Evolutionary conservation across 345 rosid species (phyloP), one percentile per base, ranked within the genome.

Genomic region (Bruguiera gymnorhiza): DNA sequence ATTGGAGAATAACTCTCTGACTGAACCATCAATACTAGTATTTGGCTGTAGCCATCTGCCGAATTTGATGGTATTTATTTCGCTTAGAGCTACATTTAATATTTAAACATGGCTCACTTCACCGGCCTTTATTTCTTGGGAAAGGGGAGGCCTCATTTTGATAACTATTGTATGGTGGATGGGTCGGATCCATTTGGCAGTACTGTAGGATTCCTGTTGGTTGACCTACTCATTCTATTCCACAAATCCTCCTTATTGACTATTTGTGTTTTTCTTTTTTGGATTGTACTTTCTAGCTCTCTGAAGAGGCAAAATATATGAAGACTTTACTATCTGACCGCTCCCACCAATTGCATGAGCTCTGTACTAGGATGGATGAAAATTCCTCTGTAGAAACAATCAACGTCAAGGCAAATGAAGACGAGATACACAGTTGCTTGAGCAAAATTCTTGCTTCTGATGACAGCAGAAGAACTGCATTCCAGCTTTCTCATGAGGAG

Each of bases 301-400:
- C 91, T 71, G 98, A 91, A 52, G 97, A 93, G 84, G 86, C 86
- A 59, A 88, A 82, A 72, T 89, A 93, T 76, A 79, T 91, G 70
- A 84, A 86, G 75, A 69, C 85, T 43, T 67, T 83, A 69, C 74
- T 79, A 82, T 80, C 86, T 63, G 97, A 93, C 74, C 96, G 98
- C 34, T 65, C 76, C 61, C 79, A 78, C 73, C 94, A 89, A 78
- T 87, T 86, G 83, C 73, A 78, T 71, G 90, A 86, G 78, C 92
- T 91, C 66, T 66, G 53, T 75, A 82, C 79, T 78, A 88, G 88
- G 82, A 74, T 83, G 63, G 83, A 79, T 74, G 97, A 91, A 70
- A 86, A 50, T 75, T 80, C 71, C 50, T 78, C 90, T 60, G 26
- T 78, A 53, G 97, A 94, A 80, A 58, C 66, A 76, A 73, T 63